Evolutionary conservation across 192 early-diverging fungal genomes (phyloP).

Genomic region (Umbelopsis isabellina): DNA sequence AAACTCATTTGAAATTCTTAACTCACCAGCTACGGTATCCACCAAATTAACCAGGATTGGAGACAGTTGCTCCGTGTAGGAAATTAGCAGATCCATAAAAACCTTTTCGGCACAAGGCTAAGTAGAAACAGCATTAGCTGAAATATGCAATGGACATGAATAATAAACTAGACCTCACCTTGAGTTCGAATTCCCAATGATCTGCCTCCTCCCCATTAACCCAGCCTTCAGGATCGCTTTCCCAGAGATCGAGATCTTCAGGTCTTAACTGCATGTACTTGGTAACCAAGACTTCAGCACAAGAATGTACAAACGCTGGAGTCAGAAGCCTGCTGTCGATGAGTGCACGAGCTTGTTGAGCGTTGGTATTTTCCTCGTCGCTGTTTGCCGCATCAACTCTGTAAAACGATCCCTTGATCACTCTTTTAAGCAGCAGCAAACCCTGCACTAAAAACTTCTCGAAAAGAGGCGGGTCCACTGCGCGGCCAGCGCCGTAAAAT

Average conservation of each 20-base stretch:
- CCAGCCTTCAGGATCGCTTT: conserved; percentile 86
- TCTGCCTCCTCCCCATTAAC: conserved; percentile 79
- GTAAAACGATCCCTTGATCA: conserved; percentile 62
- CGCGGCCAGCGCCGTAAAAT: conserved; percentile 10
- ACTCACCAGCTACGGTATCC: conserved; percentile 57
- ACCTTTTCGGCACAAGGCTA: conserved; percentile 84
- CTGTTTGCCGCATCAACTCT: conserved; percentile 31
- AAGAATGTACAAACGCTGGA: conserved; percentile 63
- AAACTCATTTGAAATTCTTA: not conserved
- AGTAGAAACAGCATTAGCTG: not conserved
- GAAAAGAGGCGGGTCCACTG: conserved; percentile 32
- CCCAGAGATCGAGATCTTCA: conserved; percentile 79
- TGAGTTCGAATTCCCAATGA: conserved; percentile 81
- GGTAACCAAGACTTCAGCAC: conserved; percentile 73
- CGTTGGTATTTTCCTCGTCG: conserved; percentile 55
- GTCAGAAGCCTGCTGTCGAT: conserved; percentile 72
- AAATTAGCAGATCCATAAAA: conserved; percentile 76
- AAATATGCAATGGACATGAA: not conserved
- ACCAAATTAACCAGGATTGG: conserved; percentile 68
- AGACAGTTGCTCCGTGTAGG: conserved; percentile 59
- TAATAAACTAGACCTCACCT: conserved; percentile 47
- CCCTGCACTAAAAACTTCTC: conserved; percentile 78
- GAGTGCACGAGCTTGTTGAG: conserved; percentile 52
- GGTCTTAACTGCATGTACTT: conserved; percentile 72
- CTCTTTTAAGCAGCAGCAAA: conserved; percentile 64